Percentiles rank a stretch among this genome's conserved stretches.
phyloP scores from a whole-genome alignment of 257 asterid species.

The Lantana camara region DNA sequence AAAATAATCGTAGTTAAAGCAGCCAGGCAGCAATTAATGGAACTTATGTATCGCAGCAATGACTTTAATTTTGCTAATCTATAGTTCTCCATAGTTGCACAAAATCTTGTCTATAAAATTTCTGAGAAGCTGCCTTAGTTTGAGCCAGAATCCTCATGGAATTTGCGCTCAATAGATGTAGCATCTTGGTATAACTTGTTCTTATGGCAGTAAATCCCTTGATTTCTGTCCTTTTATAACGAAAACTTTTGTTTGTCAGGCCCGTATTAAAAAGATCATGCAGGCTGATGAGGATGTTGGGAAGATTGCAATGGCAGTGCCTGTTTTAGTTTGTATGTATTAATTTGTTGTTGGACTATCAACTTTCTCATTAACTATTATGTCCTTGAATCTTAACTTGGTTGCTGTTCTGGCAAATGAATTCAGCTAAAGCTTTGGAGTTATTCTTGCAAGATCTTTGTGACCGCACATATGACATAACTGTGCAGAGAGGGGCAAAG shows the following conservation, averaged over 20 bases:
- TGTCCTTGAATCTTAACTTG: conserved; percentile 17
- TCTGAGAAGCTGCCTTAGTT: conserved; percentile 10
- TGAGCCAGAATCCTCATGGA: not conserved
- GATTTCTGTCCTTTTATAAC: conserved; percentile 9
- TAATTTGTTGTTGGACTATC: conserved; percentile 9
- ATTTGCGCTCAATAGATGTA: not conserved
- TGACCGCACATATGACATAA: conserved; percentile 94
- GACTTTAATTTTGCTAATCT: conserved; percentile 6
- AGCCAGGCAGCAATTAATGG: not conserved
- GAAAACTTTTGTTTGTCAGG: conserved; percentile 44
- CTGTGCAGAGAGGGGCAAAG: conserved; percentile 93
- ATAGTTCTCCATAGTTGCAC: too few relatives aligned
- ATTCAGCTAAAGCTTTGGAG: conserved; percentile 95
- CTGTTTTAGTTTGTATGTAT: conserved; percentile 89
- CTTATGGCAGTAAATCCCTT: conserved; percentile 3
- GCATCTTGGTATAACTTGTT: conserved; percentile 12
- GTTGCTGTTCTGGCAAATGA: conserved; percentile 24
- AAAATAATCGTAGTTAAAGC: not conserved
- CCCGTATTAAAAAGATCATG: conserved; percentile 93
- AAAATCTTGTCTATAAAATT: not conserved
- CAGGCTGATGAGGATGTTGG: conserved; percentile 99
- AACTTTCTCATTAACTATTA: not conserved
- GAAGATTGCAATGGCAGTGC: conserved; percentile 94
- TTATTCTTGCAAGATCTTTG: conserved; percentile 97
- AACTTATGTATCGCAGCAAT: not conserved